Evolutionary conservation across 768 basidiomycete species (phyloP), one percentile per base, ranked within the genome.

Genomic region (Boletus pseudo-olivaceus): DNA sequence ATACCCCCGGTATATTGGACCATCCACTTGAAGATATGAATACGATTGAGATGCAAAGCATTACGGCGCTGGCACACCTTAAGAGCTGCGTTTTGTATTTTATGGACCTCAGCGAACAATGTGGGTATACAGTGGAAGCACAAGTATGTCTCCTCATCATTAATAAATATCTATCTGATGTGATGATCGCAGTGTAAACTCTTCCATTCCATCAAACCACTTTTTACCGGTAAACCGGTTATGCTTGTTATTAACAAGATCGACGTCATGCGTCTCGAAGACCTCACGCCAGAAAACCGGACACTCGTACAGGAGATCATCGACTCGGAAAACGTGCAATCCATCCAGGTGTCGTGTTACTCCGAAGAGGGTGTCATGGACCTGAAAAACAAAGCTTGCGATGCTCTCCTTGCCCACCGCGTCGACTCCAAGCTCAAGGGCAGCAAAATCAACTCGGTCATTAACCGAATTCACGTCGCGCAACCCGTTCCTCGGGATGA

Each of bases 1-100:
- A 99, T 78, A 99, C 97, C 38, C 97, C 97, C 2, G 97, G 97
- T 55, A 88, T 99, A 55, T 81, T 99, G 61, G 97, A 99, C 69
- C 97, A 98, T 71, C 95, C 96, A 2, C 79, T 98, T 32, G 96
- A 99, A 73, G 97, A 99, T 48, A 98, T 99, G 97, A 98, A 98
- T 79, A 98, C 95, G 55, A 99, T 99, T 63, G 97, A 99, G 76
- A 99, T 98, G 96, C 97, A 99, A 78, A 95, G 92, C 63, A 97
- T 97, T 69, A 98, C 96, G 35, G 97, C 97, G 14, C 78, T 99
- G 57, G 97, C 97, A 7, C 97, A 99, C 74, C 75, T 99, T 42
- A 93, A 97, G 73, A 84, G 87, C 61, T 95, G 93, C 67, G 80
- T 98, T 10, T 74, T 99, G 70, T 99, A 98, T 76, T 99, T 98